Evolutionary conservation across 306 rosid species (phyloP), one percentile per base, ranked within the genome.

Genomic region (Inga oerstediana): DNA sequence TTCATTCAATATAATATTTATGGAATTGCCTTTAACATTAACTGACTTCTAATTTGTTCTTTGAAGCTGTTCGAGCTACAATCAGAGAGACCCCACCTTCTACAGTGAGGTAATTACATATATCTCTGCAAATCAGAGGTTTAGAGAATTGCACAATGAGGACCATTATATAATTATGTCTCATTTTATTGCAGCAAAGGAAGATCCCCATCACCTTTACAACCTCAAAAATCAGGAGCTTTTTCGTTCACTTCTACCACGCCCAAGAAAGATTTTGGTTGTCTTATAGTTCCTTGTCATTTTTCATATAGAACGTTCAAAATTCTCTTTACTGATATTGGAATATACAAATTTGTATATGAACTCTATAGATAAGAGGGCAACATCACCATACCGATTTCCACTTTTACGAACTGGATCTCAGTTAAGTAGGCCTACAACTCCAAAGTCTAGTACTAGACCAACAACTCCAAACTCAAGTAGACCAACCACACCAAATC

Each of bases 371-470:
- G 99, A 94, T 35, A 97, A 91, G 87, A 89, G 97, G 64, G 74
- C 97, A 1, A 94, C 94, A 82, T 97, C 99, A 14, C 99, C 99
- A 10, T 86, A 94, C 81, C 90, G 97, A 68, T 97, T 94, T 90
- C 99, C 98, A 14, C 99, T 97, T 84, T n/a, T 92, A 77, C 95
- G 98, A 13, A 86, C 93, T 20, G 99, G 94, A 78, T 97, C 98
- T 41, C 93, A 93, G 79, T 89, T 94, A 77, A 91, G 93, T 87
- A 88, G 95, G 86, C 76, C 95, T 12, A 73, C 85, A 35, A 94
- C 94, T 44, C 98, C 97, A 20, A 94, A 84, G 76, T 82, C 89
- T 58, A 93, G 89, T 64, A 91, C 89, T 44, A 94, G 91, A 75
- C 84, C 94, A 71, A 91, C 88, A 8, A 94, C 99, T 79, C 98